Base-by-base conservation (phyloP, 1,284 basidiomycete genomes). In the Melanopsichium pennsylvanicum region DNA sequence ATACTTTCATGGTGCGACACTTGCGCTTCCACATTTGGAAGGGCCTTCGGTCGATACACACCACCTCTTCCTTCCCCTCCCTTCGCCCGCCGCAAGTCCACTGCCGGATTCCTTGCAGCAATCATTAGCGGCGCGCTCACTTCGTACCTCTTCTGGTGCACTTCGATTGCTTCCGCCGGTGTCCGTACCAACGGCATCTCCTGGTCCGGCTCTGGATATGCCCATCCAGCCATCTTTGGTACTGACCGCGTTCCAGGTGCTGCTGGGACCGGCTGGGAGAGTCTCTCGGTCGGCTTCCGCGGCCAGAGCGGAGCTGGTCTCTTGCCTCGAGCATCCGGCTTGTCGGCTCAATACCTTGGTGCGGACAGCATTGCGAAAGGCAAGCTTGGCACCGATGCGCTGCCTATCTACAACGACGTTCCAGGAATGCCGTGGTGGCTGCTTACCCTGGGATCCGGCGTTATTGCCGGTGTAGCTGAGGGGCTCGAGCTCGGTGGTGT, bases 1-100 rank as follows among this genome's bases (percentile, higher is more conserved):
- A 74, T 76, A 62, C 88, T 98, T 37, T 94, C 93, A 23, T 97
- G 95, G 92, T 93, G 92, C 4, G 95, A 98, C 83, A 97, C 95
- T 0, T 88, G 91, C 13, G 95, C 95, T 0, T 96, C 93, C 4
- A 93, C 92, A 6, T 85, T 97, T 62, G 95, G 95, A 34, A 88
- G 95, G 21, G 84, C 93, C 34, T 93, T 88, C 81, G 93, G 93
- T 18, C 83, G 84, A 12, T 84, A 85, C 67, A 95, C 93, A 0
- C 87, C 88, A 1, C 87, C 86, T 9, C 88, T 97, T 2, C 90
- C 90, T 2, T 76, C 79, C 82, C 84, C 92, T 16, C 90, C 90
- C 0, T 86, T 94, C 49, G 91, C 91, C 0, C 86, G 87, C 0
- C 88, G 90, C 74, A 95, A 95, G 82, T 91, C 90, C 5, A 82